phyloP scores from a whole-genome alignment of 129 eudicot species.

The Escallonia rubra region DNA sequence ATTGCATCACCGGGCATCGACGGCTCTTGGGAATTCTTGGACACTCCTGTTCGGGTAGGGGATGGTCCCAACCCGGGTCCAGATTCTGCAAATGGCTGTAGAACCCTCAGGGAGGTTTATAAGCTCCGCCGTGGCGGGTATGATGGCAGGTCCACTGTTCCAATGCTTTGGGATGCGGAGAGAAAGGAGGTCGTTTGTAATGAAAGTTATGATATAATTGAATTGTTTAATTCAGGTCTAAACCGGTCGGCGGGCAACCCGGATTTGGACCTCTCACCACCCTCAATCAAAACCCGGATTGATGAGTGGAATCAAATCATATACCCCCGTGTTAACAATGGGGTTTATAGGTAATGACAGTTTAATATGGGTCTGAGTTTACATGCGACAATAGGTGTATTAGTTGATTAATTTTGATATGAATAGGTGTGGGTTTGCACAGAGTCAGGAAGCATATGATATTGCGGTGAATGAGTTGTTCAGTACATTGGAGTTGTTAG shows the following conservation, averaged over 20 bases:
- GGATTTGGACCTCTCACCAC: constrained; percentile 70
- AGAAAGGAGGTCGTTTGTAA: constrained; percentile 74
- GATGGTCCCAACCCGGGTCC: constrained; percentile 33
- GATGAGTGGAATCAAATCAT: constrained; percentile 70
- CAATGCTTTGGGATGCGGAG: constrained; percentile 78
- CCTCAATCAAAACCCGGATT: constrained; percentile 40
- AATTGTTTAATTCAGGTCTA: constrained; percentile 59
- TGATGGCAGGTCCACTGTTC: constrained; percentile 80
- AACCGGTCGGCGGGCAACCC: constrained; percentile 48
- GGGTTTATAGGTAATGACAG: constrained; percentile 73
- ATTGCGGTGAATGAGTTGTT: constrained; percentile 71
- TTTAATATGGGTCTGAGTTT: no score
- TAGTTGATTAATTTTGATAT: no score
- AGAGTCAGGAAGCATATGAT: constrained; percentile 94
- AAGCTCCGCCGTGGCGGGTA: constrained; percentile 56
- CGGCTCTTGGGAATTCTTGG: constrained; percentile 71
- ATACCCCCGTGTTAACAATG: constrained; percentile 78
- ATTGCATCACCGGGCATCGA: constrained; percentile 70
- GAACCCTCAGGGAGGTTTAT: constrained; percentile 63
- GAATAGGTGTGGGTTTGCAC: constrained; percentile 93
- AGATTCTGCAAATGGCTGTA: constrained; percentile 55
- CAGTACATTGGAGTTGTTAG: constrained; percentile 49
- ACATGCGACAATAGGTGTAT: no score
- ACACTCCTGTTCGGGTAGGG: not conserved
- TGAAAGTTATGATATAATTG: constrained; percentile 84